Conservation (phyloP, 495 filamentous ascomycete species). For the Penicillium turbatum region DNA sequence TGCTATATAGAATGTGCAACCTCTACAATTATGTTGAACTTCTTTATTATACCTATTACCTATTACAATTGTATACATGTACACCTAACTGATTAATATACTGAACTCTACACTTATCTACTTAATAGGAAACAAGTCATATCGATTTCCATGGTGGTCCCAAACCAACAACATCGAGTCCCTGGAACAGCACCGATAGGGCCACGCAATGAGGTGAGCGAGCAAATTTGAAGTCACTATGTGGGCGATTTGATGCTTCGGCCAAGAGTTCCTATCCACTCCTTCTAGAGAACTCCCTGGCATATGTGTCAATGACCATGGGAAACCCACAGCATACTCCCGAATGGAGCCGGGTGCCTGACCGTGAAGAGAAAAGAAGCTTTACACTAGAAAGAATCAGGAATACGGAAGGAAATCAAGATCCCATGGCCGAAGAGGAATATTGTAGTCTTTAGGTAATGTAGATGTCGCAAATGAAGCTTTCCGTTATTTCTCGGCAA, state of each 20-base stretch:
- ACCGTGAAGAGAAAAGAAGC: not conserved
- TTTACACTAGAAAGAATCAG: not conserved
- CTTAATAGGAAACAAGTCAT: not conserved
- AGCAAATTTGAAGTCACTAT: conserved; percentile 23
- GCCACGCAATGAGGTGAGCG: conserved; percentile 5
- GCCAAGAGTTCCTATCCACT: conserved; percentile 22
- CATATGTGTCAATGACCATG: conserved; percentile 11
- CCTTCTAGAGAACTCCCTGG: conserved; percentile 5
- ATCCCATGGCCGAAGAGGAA: not conserved
- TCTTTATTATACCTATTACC: too few relatives aligned
- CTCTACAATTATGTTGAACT: too few relatives aligned
- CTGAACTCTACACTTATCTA: not conserved
- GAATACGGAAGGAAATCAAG: not conserved
- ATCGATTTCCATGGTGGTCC: not conserved
- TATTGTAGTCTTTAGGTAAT: not conserved
- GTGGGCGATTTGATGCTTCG: conserved; percentile 1
- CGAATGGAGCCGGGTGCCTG: conserved; percentile 5
- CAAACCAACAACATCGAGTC: not conserved
- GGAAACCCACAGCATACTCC: conserved; percentile 10
- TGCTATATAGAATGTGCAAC: too few relatives aligned
- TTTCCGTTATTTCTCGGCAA: not conserved
- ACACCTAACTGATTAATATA: too few relatives aligned
- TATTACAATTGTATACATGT: not conserved
- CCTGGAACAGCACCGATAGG: not conserved
- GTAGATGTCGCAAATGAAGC: not conserved